Conservation (phyloP, 768 basidiomycete genomes). For the Suillus ampliporus region DNA sequence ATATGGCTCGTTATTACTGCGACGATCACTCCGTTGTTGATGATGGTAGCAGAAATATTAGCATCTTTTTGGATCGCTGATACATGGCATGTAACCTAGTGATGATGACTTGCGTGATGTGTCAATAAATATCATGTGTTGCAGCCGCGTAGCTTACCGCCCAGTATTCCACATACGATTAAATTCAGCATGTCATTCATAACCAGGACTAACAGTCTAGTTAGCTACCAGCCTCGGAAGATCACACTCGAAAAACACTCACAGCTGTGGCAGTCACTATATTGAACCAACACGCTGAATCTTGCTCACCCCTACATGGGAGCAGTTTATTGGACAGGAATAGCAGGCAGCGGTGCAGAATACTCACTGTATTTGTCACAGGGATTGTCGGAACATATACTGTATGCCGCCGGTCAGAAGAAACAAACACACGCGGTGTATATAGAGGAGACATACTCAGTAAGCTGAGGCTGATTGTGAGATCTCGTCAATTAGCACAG, state of each 20-base stretch:
- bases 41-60: not conserved
- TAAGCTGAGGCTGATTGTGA: not conserved
- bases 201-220: not conserved
- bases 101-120: not conserved
- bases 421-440: not conserved
- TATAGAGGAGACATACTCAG: not conserved
- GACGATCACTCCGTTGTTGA: not conserved
- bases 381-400: not conserved
- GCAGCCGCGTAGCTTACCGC: not conserved
- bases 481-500: too few species aligned
- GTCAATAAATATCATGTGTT: not conserved
- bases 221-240: not conserved
- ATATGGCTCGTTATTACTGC: not conserved
- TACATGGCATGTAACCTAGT: not conserved
- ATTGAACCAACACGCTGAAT: not conserved
- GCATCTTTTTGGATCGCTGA: not conserved
- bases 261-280: too few species aligned
- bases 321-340: not conserved
- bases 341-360: not conserved
- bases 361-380: not conserved
- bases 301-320: not conserved
- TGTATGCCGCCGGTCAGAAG: not conserved
- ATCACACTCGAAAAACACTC: too few species aligned
- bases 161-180: not conserved
- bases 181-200: accelerated